Conservation (phyloP, 306 rosid species). For the Cicer chorassanicum region DNA sequence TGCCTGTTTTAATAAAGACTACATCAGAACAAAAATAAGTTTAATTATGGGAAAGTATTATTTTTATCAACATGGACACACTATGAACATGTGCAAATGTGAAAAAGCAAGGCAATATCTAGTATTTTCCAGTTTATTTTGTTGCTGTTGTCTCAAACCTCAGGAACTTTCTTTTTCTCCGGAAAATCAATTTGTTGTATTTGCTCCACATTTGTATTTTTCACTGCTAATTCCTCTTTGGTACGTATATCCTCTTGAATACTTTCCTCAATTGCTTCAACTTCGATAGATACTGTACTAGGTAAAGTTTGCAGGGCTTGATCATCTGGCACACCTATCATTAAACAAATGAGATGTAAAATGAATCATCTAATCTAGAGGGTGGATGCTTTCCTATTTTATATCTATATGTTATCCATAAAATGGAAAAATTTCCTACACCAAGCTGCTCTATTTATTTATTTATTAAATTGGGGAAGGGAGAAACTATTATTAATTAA, state of each 20-base stretch:
- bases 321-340: too few relatives aligned
- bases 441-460: too few relatives aligned
- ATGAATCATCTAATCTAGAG: too few relatives aligned
- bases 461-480: too few relatives aligned
- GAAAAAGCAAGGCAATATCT: constrained; percentile 11
- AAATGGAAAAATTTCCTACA: too few relatives aligned
- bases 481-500: too few relatives aligned
- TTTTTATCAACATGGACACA: neutral
- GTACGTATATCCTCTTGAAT: neutral
- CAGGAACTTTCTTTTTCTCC: neutral
- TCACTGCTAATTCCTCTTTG: neutral
- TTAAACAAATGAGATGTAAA: too few relatives aligned
- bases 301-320: too few relatives aligned
- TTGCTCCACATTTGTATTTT: neutral
- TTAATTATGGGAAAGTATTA: neutral
- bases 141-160: constrained; percentile 43
- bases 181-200: neutral
- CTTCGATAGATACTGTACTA: too few relatives aligned
- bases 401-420: too few relatives aligned
- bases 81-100: neutral
- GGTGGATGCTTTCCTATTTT: too few relatives aligned
- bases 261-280: neutral
- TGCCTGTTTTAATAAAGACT: neutral
- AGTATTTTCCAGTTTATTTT: neutral
- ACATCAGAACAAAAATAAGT: neutral